phyloP scores from a whole-genome alignment of 257 asterid species.

The Forsythia viridissima region DNA sequence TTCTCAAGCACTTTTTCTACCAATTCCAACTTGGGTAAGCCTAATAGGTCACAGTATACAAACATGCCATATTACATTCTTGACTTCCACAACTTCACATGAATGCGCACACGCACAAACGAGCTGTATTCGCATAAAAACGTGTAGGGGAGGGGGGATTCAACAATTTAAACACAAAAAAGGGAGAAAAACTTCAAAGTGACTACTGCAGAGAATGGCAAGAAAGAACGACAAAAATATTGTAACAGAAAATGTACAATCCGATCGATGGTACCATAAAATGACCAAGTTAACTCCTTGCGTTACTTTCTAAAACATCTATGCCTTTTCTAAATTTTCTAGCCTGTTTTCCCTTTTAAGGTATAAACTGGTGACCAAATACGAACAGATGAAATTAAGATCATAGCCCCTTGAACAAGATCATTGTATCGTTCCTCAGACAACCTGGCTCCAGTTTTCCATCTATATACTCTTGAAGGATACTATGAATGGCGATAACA shows the following conservation, averaged over 20 bases:
- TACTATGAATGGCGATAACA: conserved; percentile 27
- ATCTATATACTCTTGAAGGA: background rate
- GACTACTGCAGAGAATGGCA: background rate
- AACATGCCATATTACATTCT: background rate
- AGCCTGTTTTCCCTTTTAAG: conserved; percentile 14
- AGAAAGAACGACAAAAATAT: background rate
- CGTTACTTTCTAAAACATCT: background rate
- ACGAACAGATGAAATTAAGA: background rate
- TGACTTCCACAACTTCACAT: background rate
- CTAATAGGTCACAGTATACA: background rate
- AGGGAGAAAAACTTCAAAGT: background rate
- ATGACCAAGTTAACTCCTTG: conserved; percentile 14
- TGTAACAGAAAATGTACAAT: conserved; percentile 18
- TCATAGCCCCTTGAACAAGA: background rate
- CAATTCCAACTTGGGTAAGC: background rate
- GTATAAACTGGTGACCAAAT: conserved; percentile 3
- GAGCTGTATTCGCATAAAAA: no score
- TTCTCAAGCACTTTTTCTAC: background rate
- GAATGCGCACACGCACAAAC: no score
- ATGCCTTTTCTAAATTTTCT: background rate
- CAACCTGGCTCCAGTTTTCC: background rate
- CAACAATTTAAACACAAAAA: background rate
- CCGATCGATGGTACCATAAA: background rate
- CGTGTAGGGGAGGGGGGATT: background rate
- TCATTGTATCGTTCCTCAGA: background rate